Base-by-base conservation (phyloP, 495 filamentous ascomycete genomes). In the Achaetomiella virescens region DNA sequence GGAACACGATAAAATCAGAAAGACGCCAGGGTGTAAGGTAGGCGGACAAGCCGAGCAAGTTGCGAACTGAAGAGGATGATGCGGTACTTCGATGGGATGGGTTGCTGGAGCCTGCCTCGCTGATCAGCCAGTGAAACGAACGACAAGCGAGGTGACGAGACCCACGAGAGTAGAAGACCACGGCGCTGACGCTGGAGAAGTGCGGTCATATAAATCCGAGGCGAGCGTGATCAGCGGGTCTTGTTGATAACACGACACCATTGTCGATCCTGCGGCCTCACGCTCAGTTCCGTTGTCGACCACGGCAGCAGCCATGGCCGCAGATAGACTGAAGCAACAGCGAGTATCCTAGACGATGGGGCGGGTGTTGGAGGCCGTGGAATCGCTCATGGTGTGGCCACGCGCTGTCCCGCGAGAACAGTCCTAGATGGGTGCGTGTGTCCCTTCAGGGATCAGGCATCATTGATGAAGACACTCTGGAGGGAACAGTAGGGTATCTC, bases 391-490 rank as follows among this genome's bases (percentile, higher is more conserved):
- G 17, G 55, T 59, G 59, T 36, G 48, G 48, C 58, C 47, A 29
- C 36, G 45, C 22, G 25, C 22, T 46, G 38, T 11, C 36, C 46
- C n/a, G 47, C 25, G 33, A 29, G 35, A 22, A 37, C 31, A 14
- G 35, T 47, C 42, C n/a, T 47, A 35, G 18, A 21, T 54, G 57
- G 37, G 50, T 57, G 56, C 46, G 57, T 59, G 57, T 47, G 24
- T 42, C 36, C 60, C 40, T 62, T 38, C 60, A 53, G 51, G 63
- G 66, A 60, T 60, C 62, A 60, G 31, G 65, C 42, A 52, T 48
- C 40, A 44, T 42, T 38, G 43, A 54, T 27, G 10, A 38, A 29
- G 42, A 25, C 38, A 21, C 14, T 15, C 40, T 7, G 31, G 22
- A 37, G 36, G 40, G 15, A 47, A 27, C 14, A n/a, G n/a, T n/a